Base-by-base conservation (phyloP, 1,284 basidiomycete genomes). In the Chalciporus sp. region DNA sequence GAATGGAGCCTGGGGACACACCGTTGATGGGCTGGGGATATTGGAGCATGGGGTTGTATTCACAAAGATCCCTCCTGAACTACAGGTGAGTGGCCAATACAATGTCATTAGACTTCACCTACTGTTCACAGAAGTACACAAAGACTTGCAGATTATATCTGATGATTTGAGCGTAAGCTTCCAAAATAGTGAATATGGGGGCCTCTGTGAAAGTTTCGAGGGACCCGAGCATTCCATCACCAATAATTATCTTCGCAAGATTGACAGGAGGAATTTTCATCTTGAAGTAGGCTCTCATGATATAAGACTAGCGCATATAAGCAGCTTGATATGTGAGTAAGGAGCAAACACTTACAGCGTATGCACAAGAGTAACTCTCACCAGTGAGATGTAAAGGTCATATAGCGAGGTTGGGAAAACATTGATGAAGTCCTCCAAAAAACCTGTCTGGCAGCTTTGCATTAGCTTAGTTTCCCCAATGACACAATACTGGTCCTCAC, bases 11-110 rank as follows among this genome's bases (percentile, higher is more conserved):
- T n/a, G 3, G 3, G 26, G 8, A 60, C 74, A 20, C 47, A 85
- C 86, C 78, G 59, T 89, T 89, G 51, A 86, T 76, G 46, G 74
- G 70, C 64, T 87, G 82, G 0, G 86, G 86, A 59, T 89, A 89
- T 10, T 83, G 83, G 16, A 89, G 69, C 66, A 84, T 85, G 33
- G 88, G 64, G 64, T 88, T 79, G 62, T 79, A 85, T 1, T 79
- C 79, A 58, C 86, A 89, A 26, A 86, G 71, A 50, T 83, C 77
- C 23, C 74, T 68, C 63, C 85, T 88, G 58, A n/a, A 35, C 9
- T 26, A 19, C 41, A 33, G 26, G 39, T 49, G 42, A 16, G 40
- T 17, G n/a, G 17, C 14, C 26, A 42, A n/a, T 41, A 29, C 12
- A 27, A 42, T 41, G 16, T 19, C 19, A 12, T 40, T 28, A 29